phyloP scores from a whole-genome alignment of 2,329 filamentous ascomycete species.

The Trichoderma lentiforme region DNA sequence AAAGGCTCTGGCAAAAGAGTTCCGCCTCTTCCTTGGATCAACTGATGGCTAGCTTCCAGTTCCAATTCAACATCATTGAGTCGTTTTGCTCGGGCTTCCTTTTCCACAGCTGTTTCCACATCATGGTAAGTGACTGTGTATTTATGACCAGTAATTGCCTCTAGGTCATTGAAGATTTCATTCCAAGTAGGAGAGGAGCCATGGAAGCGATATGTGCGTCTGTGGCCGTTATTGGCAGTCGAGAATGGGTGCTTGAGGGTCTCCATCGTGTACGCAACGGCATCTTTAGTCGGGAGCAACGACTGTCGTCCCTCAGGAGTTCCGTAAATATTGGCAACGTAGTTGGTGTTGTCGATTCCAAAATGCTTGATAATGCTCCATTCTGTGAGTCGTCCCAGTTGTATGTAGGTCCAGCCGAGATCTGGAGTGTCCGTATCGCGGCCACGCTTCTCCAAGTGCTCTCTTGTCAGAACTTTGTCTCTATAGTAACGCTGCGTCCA shows the following conservation, averaged over 20 bases:
- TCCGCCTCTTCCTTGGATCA: background rate
- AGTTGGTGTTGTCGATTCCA: background rate
- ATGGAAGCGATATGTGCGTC: slow-evolving; percentile 2
- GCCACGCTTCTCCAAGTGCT: background rate
- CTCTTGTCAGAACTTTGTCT: background rate
- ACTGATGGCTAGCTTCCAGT: slow-evolving; percentile 3
- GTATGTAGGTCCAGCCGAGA: slow-evolving; percentile 2
- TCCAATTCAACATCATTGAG: background rate
- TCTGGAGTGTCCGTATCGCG: background rate
- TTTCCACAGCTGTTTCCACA: background rate
- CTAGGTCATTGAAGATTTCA: background rate
- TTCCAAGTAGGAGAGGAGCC: background rate
- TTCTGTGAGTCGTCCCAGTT: slow-evolving; percentile 3
- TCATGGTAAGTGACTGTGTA: background rate
- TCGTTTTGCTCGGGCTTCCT: background rate
- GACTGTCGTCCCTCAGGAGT: background rate
- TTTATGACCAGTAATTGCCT: background rate
- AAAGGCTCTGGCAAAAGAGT: background rate
- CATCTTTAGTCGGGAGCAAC: background rate
- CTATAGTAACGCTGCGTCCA: slow-evolving; percentile 6
- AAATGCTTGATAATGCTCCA: slow-evolving; percentile 6
- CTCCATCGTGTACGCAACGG: background rate
- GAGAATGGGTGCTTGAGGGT: background rate
- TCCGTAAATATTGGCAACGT: background rate
- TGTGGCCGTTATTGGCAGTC: background rate